Evolutionary conservation across 106 monocot species (phyloP).

Genomic region (Agapanthus africanus): DNA sequence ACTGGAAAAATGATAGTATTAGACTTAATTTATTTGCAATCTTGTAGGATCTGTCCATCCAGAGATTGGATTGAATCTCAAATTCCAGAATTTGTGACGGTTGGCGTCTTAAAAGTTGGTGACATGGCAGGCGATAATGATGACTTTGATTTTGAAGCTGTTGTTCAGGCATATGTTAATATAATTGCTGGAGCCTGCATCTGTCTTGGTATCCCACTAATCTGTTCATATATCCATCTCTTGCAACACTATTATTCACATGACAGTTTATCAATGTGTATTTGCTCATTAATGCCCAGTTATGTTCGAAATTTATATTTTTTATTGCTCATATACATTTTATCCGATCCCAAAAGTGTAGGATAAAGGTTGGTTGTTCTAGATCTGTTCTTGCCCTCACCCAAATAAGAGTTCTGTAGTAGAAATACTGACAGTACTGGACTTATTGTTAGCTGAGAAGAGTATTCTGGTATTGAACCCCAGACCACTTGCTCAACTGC

Average conservation of each 20-base stretch:
- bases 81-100: constrained; percentile 64
- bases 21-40: background rate
- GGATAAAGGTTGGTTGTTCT: too few species aligned
- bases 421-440: background rate
- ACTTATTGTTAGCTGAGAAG: background rate
- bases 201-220: constrained; percentile 58
- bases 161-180: constrained; percentile 88
- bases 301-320: too few species aligned
- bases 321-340: background rate
- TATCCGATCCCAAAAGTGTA: too few species aligned
- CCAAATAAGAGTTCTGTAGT: background rate
- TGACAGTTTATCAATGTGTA: background rate
- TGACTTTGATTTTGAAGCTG: constrained; percentile 65
- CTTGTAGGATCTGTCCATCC: constrained; percentile 59
- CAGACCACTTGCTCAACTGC: too few species aligned
- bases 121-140: constrained; percentile 47
- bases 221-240: constrained; percentile 1
- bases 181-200: constrained; percentile 83
- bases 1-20: background rate
- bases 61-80: constrained; percentile 84
- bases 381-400: background rate
- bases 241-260: background rate
- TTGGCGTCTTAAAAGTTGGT: constrained; percentile 29
- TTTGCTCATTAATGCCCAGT: background rate
- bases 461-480: background rate